Evolutionary conservation across 2,329 filamentous ascomycete species (phyloP), one percentile per base, ranked within the genome.

Genomic region (Penicillium sp.): DNA sequence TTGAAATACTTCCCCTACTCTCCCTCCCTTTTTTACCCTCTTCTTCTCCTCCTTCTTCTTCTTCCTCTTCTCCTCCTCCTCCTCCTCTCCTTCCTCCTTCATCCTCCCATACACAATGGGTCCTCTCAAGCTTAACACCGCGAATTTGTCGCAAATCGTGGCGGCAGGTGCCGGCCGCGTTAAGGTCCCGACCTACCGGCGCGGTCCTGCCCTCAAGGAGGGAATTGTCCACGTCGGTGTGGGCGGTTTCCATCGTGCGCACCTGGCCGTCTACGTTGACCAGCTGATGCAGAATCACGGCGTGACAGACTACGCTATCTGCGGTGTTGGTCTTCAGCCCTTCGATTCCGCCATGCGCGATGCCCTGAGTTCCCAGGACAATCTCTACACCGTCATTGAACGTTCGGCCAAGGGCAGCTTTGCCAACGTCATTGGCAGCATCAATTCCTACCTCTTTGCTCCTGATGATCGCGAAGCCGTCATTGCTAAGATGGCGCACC

Each of bases 221-320:
- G 76, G 76, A 33, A 77, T 78, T 45, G 75, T 78, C 40, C 76
- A 78, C 63, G 65, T 78, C 48, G 76, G 76, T 45, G 75, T 78
- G 13, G 76, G 76, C 53, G 76, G 76, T 60, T 78, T 78, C 67
- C 76, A 78, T 69, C 66, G 76, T 55, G 75, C 76, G 19, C 76
- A 78, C 49, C 59, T 78, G 62, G 76, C 76, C 19, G 74, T 77
- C 56, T 78, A 78, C 58, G 59, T 78, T 48, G 67, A 78, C 64
- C 61, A 69, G 40, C 61, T 78, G 63, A 71, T 78, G 59, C 64
- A 72, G 62, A 68, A 76, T 49, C 70, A 75, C 49, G 68, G 65
- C 10, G 58, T 72, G 24, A 67, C 57, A 41, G 68, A 77, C 55
- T 78, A 70, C 60, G 74, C 74, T 29, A 78, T 78, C 53, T 76